A percentile compares a stretch with the other conserved stretches of the same genome.
Conservation (phyloP, 2,329 filamentous ascomycete species). For the Monascus ruber region DNA sequence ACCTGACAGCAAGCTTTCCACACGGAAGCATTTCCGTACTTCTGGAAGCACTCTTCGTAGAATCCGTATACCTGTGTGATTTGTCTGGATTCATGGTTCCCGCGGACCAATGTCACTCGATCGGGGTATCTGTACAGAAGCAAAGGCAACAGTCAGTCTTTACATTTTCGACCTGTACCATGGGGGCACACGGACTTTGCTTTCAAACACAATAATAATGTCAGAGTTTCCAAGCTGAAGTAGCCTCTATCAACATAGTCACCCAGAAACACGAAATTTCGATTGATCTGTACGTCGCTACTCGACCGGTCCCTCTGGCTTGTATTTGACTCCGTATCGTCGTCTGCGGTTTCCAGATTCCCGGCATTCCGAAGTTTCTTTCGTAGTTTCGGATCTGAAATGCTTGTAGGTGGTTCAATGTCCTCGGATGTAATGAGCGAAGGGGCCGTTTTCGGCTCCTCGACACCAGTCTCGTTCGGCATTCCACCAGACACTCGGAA, state of each 20-base stretch:
- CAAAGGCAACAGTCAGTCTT: not conserved
- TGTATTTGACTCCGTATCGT: conserved; percentile 10
- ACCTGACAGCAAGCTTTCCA: conserved; percentile 73
- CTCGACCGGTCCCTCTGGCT: conserved; percentile 15
- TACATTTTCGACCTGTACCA: not conserved
- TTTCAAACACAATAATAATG: conserved; percentile 60
- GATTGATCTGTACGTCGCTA: conserved; percentile 39
- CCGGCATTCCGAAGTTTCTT: conserved; percentile 60
- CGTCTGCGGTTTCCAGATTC: conserved; percentile 19
- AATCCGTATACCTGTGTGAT: conserved; percentile 72
- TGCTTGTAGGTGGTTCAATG: conserved; percentile 80
- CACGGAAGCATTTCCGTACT: conserved; percentile 66
- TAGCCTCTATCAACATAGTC: conserved; percentile 67
- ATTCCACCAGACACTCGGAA: conserved; percentile 95
- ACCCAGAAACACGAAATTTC: conserved; percentile 62
- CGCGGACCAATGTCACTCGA: conserved; percentile 59
- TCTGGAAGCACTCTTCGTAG: conserved; percentile 66
- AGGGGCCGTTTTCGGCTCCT: conserved; percentile 56
- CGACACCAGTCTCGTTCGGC: conserved; percentile 67
- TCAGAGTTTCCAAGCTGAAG: conserved; percentile 63
- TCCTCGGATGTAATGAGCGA: conserved; percentile 79
- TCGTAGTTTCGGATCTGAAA: conserved; percentile 75
- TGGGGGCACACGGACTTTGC: conserved; percentile 44
- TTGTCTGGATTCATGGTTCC: conserved; percentile 65
- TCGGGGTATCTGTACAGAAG: conserved; percentile 51